Percentiles rank a stretch among this genome's conserved stretches.
Evolutionary conservation across 2,329 filamentous ascomycete genomes (phyloP).

Genomic region (Didymella segeticola): DNA sequence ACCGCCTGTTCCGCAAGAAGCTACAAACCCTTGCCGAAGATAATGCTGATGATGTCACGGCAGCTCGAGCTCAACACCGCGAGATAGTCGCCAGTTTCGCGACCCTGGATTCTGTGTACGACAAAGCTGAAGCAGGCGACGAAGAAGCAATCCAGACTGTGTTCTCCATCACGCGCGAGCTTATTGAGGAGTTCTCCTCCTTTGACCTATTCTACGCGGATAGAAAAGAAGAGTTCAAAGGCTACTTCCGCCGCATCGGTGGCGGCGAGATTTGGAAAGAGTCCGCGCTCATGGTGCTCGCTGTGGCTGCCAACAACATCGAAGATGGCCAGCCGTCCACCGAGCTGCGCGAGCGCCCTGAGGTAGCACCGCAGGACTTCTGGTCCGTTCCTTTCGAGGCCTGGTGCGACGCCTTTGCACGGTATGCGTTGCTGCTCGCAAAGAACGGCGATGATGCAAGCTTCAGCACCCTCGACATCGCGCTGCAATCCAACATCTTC

Average conservation of each 20-base stretch:
- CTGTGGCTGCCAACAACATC: constrained; percentile 42
- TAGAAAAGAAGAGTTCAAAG: constrained; percentile 53
- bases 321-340: constrained; percentile 40
- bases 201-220: constrained; percentile 65
- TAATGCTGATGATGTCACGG: constrained; percentile 52
- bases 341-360: constrained; percentile 38
- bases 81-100: constrained; percentile 52
- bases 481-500: constrained; percentile 82
- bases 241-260: constrained; percentile 44
- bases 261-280: constrained; percentile 45
- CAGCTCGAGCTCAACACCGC: constrained; percentile 42
- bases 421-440: constrained; percentile 81
- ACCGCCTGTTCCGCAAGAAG: constrained; percentile 38
- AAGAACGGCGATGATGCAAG: constrained; percentile 72
- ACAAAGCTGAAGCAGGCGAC: constrained; percentile 57
- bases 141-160: constrained; percentile 61
- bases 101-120: constrained; percentile 52
- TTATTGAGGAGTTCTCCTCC: constrained; percentile 66
- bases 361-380: constrained; percentile 61
- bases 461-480: constrained; percentile 80
- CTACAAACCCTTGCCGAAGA: constrained; percentile 36
- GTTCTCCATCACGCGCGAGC: constrained; percentile 64
- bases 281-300: constrained; percentile 43
- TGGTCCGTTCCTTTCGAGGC: constrained; percentile 80
- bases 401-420: constrained; percentile 90